These are phyloP conservation scores for Crotalaria pallida DNA, from an alignment of 306 rosid species.

Conservation along the genomic window DNA sequence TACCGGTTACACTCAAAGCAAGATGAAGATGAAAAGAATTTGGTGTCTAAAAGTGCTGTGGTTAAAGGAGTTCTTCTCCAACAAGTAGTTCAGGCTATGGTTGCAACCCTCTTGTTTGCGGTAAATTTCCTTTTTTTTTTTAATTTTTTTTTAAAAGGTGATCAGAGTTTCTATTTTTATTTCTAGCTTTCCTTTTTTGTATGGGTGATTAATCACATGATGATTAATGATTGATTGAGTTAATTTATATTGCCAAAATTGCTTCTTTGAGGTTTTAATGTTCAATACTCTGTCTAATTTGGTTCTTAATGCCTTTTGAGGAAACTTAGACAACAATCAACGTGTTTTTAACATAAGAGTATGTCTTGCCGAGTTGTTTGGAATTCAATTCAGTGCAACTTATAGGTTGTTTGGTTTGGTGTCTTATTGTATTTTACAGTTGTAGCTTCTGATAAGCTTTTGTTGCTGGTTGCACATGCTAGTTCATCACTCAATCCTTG, in stretches of 20 bases:
- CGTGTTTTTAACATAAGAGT: neutral
- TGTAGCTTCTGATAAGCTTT: slow-evolving; percentile 2
- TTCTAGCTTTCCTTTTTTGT: neutral
- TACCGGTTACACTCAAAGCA: slow-evolving; percentile 70
- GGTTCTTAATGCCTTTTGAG: slow-evolving; percentile 6
- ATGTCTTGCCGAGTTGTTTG: neutral
- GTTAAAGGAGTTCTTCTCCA: slow-evolving; percentile 88
- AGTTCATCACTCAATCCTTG: neutral
- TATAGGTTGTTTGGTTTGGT: neutral
- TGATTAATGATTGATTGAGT: neutral
- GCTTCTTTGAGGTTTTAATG: slow-evolving; percentile 14
- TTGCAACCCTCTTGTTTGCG: slow-evolving; percentile 71
- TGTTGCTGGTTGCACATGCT: neutral
- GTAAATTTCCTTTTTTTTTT: slow-evolving; percentile 51
- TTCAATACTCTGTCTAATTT: neutral
- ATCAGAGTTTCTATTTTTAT: neutral
- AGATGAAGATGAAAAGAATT: slow-evolving; percentile 91
- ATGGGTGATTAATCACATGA: neutral
- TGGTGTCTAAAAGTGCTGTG: slow-evolving; percentile 69
- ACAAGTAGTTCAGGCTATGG: slow-evolving; percentile 77
- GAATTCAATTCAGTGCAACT: neutral
- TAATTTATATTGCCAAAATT: neutral
- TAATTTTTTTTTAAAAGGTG: no score
- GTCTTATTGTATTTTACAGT: neutral
- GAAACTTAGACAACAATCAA: neutral